Conservation (phyloP, 495 filamentous ascomycete genomes). For the Lichina pygmaea region DNA sequence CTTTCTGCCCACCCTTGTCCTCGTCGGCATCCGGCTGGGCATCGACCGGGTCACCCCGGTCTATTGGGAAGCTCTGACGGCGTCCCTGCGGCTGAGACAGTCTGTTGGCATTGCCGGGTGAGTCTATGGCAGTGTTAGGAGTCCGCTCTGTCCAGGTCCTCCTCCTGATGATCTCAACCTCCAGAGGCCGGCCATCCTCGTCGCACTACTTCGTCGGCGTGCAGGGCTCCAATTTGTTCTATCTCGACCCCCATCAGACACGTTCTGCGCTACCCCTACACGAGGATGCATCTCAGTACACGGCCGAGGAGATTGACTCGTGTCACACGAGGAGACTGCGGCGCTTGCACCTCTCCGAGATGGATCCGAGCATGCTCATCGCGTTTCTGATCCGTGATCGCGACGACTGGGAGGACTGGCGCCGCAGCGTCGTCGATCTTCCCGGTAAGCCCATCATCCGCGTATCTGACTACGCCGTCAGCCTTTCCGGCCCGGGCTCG, state of each 20-base stretch:
- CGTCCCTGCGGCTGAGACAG: conserved; percentile 57
- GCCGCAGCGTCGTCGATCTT: conserved; percentile 32
- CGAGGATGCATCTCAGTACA: conserved; percentile 23
- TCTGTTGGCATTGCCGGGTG: conserved; percentile 92
- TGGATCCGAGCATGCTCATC: conserved; percentile 98
- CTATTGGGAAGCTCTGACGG: conserved; percentile 73
- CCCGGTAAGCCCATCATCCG: conserved; percentile 68
- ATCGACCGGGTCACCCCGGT: conserved; percentile 82
- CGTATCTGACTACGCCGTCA: conserved; percentile 39
- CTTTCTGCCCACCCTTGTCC: conserved; percentile 66
- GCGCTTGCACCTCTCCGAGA: conserved; percentile 59
- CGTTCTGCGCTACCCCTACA: conserved; percentile 36
- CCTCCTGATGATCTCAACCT: not conserved
- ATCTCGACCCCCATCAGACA: conserved; percentile 77
- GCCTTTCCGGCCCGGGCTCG: conserved; percentile 18
- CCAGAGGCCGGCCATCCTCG: conserved; percentile 70
- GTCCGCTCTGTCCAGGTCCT: not conserved
- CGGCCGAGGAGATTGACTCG: conserved; percentile 42
- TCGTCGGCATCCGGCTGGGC: conserved; percentile 68
- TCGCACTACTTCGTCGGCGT: conserved; percentile 94
- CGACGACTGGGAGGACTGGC: conserved; percentile 67
- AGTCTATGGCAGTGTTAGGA: conserved; percentile 7
- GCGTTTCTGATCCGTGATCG: conserved; percentile 74
- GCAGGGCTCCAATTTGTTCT: conserved; percentile 77
- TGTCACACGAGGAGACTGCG: conserved; percentile 75